Evolutionary conservation across 495 filamentous ascomycete species (phyloP).

Genomic region (Neurospora africana): DNA sequence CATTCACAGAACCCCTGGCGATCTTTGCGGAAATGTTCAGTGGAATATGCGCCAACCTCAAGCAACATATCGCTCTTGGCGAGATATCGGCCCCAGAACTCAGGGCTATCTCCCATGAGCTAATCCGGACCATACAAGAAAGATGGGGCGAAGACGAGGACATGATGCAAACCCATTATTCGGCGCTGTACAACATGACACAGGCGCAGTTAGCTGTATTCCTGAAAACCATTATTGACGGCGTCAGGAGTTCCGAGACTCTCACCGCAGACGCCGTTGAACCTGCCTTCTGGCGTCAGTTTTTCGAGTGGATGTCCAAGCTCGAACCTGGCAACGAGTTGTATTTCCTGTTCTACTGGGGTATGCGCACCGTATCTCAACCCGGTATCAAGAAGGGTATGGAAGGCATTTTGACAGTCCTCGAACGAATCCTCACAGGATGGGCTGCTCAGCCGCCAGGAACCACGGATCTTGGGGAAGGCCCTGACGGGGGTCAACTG

Average conservation of each 20-base stretch:
- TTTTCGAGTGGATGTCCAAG: background rate
- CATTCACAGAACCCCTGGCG: background rate
- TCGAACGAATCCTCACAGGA: background rate
- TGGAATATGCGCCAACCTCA: conserved; percentile 5
- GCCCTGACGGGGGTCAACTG: background rate
- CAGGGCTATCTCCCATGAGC: background rate
- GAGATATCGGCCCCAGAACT: conserved; percentile 2
- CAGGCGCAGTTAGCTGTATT: background rate
- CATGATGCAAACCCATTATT: background rate
- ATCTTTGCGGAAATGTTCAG: background rate
- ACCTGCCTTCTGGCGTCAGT: background rate
- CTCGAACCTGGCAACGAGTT: background rate
- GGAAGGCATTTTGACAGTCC: background rate
- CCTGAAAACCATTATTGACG: background rate
- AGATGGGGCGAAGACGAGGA: background rate
- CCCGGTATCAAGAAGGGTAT: background rate
- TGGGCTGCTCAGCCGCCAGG: background rate
- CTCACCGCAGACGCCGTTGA: background rate
- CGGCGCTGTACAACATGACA: background rate
- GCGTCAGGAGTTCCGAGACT: background rate
- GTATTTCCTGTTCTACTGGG: background rate
- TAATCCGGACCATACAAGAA: background rate
- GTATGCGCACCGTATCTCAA: background rate
- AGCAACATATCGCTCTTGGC: conserved; percentile 8
- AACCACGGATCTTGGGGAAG: background rate